These are phyloP conservation scores for Camellia granthamiana DNA, from an alignment of 148 eudicot species.

Conservation along the genomic window DNA sequence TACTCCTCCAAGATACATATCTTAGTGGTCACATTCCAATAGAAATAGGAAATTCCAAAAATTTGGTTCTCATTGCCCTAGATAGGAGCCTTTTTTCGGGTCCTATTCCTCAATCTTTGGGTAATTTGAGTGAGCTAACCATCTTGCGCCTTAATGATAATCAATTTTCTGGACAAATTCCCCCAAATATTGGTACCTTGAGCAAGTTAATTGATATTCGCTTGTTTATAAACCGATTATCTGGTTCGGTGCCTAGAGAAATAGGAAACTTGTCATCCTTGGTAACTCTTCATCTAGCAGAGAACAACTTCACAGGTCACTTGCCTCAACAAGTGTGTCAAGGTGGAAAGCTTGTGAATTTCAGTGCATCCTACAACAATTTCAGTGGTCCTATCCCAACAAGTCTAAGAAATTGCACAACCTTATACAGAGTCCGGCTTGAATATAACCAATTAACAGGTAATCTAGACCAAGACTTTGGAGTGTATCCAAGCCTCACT, in stretches of 20 bases:
- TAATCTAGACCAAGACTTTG: neutral
- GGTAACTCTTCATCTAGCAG: neutral
- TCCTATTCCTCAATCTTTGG: neutral
- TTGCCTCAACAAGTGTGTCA: neutral
- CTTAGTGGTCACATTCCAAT: neutral
- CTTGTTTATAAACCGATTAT: neutral
- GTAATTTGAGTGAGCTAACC: neutral
- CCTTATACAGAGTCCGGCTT: neutral
- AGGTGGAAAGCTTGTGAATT: neutral
- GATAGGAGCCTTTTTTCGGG: neutral
- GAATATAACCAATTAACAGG: neutral
- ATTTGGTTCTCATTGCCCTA: neutral
- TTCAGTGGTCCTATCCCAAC: neutral
- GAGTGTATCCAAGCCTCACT: neutral
- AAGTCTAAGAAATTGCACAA: constrained; percentile 5
- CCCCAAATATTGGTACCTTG: neutral
- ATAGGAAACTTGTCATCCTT: neutral
- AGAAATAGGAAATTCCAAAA: neutral
- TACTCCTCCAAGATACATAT: neutral
- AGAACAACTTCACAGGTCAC: neutral
- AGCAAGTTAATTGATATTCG: neutral
- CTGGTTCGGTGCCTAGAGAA: neutral
- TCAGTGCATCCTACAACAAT: neutral
- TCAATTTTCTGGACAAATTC: neutral
- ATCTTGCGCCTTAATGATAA: neutral